Conservation (phyloP, 2,329 filamentous ascomycete species). For the Escovopsis sp. region DNA sequence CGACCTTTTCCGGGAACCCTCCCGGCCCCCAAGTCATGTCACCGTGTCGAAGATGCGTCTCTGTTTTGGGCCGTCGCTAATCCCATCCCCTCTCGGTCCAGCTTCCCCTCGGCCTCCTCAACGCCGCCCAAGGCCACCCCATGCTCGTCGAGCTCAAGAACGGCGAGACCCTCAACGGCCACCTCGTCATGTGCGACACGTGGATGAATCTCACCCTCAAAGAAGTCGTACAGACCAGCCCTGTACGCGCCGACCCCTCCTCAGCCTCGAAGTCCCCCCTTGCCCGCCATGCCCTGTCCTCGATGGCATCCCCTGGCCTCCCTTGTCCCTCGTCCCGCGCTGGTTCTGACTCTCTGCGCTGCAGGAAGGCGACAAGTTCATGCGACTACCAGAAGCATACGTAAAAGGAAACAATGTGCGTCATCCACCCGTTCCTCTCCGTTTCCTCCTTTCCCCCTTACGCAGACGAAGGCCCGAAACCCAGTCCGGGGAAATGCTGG, state of each 20-base stretch:
- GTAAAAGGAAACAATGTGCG: conserved; percentile 93
- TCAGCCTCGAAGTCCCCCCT: not conserved
- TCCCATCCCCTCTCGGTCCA: conserved; percentile 13
- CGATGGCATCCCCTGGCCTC: too few relatives aligned
- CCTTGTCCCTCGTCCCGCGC: too few relatives aligned
- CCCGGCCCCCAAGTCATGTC: too few relatives aligned
- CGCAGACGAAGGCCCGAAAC: too few relatives aligned
- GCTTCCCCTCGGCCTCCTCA: conserved; percentile 70
- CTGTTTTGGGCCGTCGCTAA: too few relatives aligned
- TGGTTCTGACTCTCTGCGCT: not conserved
- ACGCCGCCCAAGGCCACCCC: conserved; percentile 89
- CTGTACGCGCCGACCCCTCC: conserved; percentile 31
- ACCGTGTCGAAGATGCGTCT: too few relatives aligned
- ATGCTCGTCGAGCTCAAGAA: conserved; percentile 98
- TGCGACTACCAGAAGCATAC: conserved; percentile 83
- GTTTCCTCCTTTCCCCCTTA: too few relatives aligned
- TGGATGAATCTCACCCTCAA: conserved; percentile 99
- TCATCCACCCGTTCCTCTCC: conserved; percentile 6
- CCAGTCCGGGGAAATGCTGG: too few relatives aligned
- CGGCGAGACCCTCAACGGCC: conserved; percentile 92
- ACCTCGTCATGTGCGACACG: conserved; percentile 91
- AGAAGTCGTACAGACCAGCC: conserved; percentile 91
- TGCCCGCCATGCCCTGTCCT: not conserved
- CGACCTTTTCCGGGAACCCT: too few relatives aligned
- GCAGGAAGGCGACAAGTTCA: conserved; percentile 84